Conservation (phyloP, 1,284 basidiomycete species). For the Porodaedalea pini region DNA sequence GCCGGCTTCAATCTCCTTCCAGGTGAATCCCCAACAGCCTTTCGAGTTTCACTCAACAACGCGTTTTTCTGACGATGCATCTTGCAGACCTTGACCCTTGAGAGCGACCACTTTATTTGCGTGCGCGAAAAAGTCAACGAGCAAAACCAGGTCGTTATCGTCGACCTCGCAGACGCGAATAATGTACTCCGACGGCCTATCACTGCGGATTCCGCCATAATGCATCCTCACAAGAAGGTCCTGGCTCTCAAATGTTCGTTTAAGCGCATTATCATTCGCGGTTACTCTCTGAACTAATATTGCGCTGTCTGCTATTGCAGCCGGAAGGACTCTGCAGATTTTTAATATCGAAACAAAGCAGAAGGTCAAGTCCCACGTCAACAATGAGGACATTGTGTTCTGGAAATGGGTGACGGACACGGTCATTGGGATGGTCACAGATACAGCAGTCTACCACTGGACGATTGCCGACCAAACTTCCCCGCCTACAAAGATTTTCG, state of each 20-base stretch:
- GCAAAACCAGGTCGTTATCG: conserved; percentile 95
- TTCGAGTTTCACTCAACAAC: background rate
- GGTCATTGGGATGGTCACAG: conserved; percentile 94
- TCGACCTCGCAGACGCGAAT: conserved; percentile 93
- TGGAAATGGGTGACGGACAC: conserved; percentile 98
- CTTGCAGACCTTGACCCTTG: conserved; percentile 79
- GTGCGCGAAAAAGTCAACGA: conserved; percentile 87
- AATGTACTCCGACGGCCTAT: conserved; percentile 96
- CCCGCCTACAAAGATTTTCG: conserved; percentile 88
- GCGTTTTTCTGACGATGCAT: conserved; percentile 20
- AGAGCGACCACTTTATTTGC: conserved; percentile 97
- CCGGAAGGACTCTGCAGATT: conserved; percentile 91
- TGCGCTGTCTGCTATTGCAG: conserved; percentile 38
- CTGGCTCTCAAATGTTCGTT: conserved; percentile 87
- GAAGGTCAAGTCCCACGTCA: conserved; percentile 95
- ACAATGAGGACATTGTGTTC: conserved; percentile 94
- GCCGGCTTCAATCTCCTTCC: conserved; percentile 96
- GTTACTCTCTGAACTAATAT: background rate
- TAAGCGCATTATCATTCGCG: conserved; percentile 16
- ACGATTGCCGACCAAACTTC: conserved; percentile 71
- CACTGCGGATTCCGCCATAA: conserved; percentile 96
- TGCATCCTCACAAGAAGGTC: conserved; percentile 97
- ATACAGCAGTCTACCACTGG: conserved; percentile 95
- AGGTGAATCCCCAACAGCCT: conserved; percentile 50
- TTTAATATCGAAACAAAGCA: conserved; percentile 98